Percentiles rank a stretch among this genome's conserved stretches.
These are phyloP conservation scores for Penicillium samsonianum DNA, from an alignment of 495 filamentous ascomycete genomes.

Conservation along the genomic window DNA sequence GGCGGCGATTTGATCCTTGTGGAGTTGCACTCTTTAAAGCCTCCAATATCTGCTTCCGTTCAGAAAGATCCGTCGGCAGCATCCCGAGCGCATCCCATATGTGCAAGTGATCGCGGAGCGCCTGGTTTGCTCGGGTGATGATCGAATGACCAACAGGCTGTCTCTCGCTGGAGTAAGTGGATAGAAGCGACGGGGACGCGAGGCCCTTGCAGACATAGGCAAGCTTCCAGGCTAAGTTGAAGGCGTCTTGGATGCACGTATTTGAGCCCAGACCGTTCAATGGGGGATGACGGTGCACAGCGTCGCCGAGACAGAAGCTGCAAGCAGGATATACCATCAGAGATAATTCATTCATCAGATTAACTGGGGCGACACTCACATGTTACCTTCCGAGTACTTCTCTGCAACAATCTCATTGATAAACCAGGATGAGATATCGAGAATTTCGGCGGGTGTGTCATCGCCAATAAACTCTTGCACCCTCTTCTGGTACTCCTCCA, in stretches of 20 bases:
- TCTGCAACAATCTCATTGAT: conserved; percentile 56
- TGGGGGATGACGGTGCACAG: conserved; percentile 54
- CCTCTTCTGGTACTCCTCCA: conserved; percentile 44
- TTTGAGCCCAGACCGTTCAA: conserved; percentile 54
- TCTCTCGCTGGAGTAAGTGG: conserved; percentile 47
- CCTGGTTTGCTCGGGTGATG: conserved; percentile 51
- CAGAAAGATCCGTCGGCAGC: conserved; percentile 13
- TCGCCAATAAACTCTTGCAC: conserved; percentile 55
- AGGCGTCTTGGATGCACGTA: conserved; percentile 57
- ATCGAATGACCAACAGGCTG: conserved; percentile 52
- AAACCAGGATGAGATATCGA: conserved; percentile 50
- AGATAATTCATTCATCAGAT: not conserved
- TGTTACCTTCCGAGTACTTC: conserved; percentile 41
- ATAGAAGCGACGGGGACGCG: conserved; percentile 42
- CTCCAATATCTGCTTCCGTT: conserved; percentile 20
- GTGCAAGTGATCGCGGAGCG: conserved; percentile 44
- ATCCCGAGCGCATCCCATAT: conserved; percentile 51
- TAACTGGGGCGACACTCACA: conserved; percentile 15
- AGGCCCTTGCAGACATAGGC: conserved; percentile 47
- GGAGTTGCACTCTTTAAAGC: conserved; percentile 36
- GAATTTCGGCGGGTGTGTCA: conserved; percentile 40
- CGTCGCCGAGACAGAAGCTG: conserved; percentile 54
- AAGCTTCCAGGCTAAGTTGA: conserved; percentile 59
- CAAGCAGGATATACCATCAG: conserved; percentile 14
- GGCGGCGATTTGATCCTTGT: conserved; percentile 37